Conservation (phyloP, 1,139 yeast species). For the Kodamaea arcana region DNA sequence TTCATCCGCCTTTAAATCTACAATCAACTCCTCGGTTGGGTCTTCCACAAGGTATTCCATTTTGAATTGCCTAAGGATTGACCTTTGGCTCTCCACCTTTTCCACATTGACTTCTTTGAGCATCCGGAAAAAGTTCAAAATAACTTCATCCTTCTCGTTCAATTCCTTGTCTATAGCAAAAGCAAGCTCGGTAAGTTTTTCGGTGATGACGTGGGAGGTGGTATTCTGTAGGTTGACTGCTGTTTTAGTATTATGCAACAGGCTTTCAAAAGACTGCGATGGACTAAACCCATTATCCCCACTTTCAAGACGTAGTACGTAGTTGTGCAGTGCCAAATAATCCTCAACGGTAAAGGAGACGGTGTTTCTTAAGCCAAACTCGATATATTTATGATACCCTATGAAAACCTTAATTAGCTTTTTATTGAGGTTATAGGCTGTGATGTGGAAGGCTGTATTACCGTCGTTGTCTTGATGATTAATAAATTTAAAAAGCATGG, state of each 20-base stretch:
- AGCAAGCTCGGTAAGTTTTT: conserved; percentile 38
- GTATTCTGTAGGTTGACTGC: conserved; percentile 35
- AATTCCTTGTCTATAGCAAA: conserved; percentile 40
- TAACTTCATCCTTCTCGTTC: conserved; percentile 33
- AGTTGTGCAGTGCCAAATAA: conserved; percentile 48
- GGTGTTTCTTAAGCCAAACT: conserved; percentile 57
- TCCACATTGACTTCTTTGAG: conserved; percentile 23
- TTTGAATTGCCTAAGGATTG: conserved; percentile 32
- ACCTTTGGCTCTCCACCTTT: conserved; percentile 32
- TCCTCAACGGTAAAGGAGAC: conserved; percentile 75
- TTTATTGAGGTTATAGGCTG: conserved; percentile 71
- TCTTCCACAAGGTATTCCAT: conserved; percentile 35
- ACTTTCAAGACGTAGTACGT: conserved; percentile 16
- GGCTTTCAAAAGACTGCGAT: conserved; percentile 35
- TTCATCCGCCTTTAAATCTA: conserved; percentile 27
- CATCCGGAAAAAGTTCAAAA: conserved; percentile 28
- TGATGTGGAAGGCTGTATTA: conserved; percentile 82
- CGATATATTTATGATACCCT: conserved; percentile 68
- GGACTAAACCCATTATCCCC: conserved; percentile 4
- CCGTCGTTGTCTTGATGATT: conserved; percentile 82
- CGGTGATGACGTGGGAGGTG: conserved; percentile 35
- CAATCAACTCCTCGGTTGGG: conserved; percentile 15
- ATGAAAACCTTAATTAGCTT: conserved; percentile 71
- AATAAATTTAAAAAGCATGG: conserved; percentile 55
- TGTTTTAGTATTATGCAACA: conserved; percentile 34